phyloP scores from a whole-genome alignment of 2,329 filamentous ascomycete species.

The Clarireedia hainanense region DNA sequence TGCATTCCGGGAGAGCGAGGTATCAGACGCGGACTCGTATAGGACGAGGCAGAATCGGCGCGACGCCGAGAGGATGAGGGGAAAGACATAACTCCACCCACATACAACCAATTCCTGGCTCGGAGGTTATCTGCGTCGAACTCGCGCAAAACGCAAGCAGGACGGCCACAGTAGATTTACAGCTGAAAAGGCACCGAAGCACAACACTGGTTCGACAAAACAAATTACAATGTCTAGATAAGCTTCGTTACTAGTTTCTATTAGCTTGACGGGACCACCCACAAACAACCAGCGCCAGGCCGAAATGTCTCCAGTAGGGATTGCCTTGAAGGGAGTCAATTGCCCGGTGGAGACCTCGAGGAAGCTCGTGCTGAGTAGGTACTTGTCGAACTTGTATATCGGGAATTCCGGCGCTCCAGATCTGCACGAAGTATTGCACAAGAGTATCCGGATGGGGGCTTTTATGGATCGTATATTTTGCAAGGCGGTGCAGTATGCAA shows the following conservation, averaged over 20 bases:
- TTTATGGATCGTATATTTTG: too few species aligned
- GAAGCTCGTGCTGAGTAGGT: too few species aligned
- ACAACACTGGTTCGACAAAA: slow-evolving; percentile 2
- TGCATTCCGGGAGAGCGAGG: slow-evolving; percentile 17
- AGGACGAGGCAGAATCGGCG: slow-evolving; percentile 17
- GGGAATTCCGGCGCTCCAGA: too few species aligned
- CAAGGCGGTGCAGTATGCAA: too few species aligned
- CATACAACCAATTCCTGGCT: neutral
- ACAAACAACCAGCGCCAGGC: neutral
- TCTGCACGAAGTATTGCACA: too few species aligned
- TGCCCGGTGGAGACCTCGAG: neutral
- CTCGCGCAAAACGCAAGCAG: slow-evolving; percentile 3
- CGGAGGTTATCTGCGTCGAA: neutral
- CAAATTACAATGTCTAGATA: slow-evolving; percentile 5
- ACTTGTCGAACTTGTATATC: too few species aligned
- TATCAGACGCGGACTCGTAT: slow-evolving; percentile 24
- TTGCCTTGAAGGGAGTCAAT: neutral
- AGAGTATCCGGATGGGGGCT: too few species aligned
- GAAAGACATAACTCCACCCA: slow-evolving; percentile 18
- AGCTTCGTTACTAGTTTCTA: neutral
- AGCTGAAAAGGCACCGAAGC: neutral
- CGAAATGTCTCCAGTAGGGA: too few species aligned
- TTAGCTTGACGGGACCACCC: neutral
- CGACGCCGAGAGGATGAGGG: slow-evolving; percentile 18
- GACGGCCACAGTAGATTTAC: neutral